These are phyloP conservation scores for Cerioporus squamosus DNA, from an alignment of 1,284 basidiomycete genomes.

Conservation along the genomic window DNA sequence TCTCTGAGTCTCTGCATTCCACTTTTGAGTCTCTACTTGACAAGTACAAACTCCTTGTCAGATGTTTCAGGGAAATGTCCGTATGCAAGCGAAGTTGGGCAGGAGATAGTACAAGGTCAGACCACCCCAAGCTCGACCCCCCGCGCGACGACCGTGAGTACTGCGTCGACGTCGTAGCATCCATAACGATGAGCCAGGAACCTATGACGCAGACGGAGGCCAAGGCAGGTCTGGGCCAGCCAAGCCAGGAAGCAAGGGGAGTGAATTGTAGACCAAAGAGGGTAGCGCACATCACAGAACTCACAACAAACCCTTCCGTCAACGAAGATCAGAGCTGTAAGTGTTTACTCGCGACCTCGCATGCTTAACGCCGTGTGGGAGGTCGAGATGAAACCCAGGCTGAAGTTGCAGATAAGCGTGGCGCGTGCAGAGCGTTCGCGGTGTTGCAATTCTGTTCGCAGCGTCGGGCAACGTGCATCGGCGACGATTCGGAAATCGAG, in stretches of 20 bases:
- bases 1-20: neutral
- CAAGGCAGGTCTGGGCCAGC: slow-evolving; percentile 5
- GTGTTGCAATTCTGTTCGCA: slow-evolving; percentile 6
- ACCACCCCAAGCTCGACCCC: too few relatives aligned
- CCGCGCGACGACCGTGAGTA: too few relatives aligned
- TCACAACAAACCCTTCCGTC: neutral
- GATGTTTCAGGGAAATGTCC: too few relatives aligned
- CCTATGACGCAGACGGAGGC: slow-evolving; percentile 13
- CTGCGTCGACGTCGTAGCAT: too few relatives aligned
- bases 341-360: neutral
- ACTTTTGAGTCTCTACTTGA: too few relatives aligned
- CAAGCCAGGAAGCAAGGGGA: neutral
- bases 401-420: neutral
- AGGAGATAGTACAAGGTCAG: neutral
- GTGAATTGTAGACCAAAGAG: slow-evolving; percentile 1
- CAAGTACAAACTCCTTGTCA: too few relatives aligned
- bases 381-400: neutral
- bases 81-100: neutral
- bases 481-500: neutral
- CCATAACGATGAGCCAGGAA: slow-evolving; percentile 4
- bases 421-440: slow-evolving; percentile 3
- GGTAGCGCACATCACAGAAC: slow-evolving; percentile 10
- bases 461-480: neutral
- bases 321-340: slow-evolving; percentile 6
- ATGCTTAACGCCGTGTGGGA: slow-evolving; percentile 4